A percentile compares a stretch with the other conserved stretches of the same genome.
These are phyloP conservation scores for Eudorina sp. DNA, from an alignment of 139 green algal species.

Conservation along the genomic window DNA sequence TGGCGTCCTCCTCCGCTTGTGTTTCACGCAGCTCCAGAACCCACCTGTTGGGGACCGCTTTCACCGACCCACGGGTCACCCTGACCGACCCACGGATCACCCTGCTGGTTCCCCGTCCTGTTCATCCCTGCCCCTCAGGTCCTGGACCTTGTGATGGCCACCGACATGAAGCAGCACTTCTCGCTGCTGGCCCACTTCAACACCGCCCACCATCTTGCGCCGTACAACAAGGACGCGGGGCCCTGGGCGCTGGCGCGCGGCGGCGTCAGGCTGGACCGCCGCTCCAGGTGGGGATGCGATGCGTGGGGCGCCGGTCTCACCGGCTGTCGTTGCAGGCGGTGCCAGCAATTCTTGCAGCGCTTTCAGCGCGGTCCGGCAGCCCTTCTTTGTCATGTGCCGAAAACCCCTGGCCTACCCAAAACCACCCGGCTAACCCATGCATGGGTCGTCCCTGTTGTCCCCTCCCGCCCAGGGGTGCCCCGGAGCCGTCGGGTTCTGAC, in stretches of 20 bases:
- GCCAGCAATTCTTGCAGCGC: not conserved
- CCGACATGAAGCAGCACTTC: conserved; percentile 66
- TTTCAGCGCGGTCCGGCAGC: not conserved
- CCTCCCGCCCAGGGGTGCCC: not conserved
- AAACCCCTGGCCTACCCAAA: no score
- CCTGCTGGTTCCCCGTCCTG: no score
- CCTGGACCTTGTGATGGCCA: conserved; percentile 39
- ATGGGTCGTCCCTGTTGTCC: not conserved
- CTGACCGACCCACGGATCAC: no score
- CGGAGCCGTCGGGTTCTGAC: no score
- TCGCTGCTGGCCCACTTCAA: conserved; percentile 58
- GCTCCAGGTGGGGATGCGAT: not conserved
- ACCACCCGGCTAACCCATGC: no score
- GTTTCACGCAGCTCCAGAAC: no score
- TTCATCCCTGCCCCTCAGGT: conserved; percentile 7
- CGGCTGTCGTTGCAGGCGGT: not conserved
- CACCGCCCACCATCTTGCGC: conserved; percentile 57
- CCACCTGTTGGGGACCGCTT: no score
- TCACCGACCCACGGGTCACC: no score
- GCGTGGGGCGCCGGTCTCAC: no score
- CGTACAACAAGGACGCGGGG: conserved; percentile 21
- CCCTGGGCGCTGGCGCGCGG: not conserved
- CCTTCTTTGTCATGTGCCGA: not conserved
- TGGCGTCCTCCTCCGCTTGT: no score
- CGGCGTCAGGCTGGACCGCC: not conserved